These are phyloP conservation scores for Populus hybrid DNA, from an alignment of 441 rosid species.

Conservation along the genomic window DNA sequence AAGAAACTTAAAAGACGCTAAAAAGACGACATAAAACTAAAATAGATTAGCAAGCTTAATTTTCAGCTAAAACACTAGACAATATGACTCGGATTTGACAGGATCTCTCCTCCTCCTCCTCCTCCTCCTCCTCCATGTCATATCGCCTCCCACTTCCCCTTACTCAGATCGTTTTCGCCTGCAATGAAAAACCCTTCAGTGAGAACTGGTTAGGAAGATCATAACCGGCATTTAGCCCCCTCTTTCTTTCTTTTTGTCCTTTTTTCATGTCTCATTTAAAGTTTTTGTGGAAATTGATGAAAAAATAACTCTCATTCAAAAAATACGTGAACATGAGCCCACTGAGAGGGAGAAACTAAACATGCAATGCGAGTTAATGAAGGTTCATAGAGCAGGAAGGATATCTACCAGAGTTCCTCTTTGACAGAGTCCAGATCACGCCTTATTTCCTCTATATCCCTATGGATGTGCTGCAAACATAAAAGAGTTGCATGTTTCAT, in stretches of 20 bases:
- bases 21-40: not conserved
- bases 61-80: not conserved
- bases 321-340: not conserved
- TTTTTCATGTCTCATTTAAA: not conserved
- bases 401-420: slow-evolving; percentile 1
- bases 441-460: not conserved
- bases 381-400: not conserved
- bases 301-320: not conserved
- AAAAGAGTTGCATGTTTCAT: not conserved
- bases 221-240: not conserved
- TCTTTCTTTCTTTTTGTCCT: not conserved
- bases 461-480: slow-evolving; percentile 3
- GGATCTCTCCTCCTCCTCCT: not conserved
- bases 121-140: not conserved
- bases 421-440: not conserved
- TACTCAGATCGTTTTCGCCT: not conserved
- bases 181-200: not conserved
- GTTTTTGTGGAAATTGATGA: not conserved
- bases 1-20: not conserved
- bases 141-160: not conserved
- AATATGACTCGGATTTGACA: not conserved
- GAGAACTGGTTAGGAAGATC: not conserved
- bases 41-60: not conserved
- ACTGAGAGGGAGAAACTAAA: not conserved
- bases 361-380: not conserved